phyloP scores from a whole-genome alignment of 768 basidiomycete genomes.

The Pulveroboletus sp. region DNA sequence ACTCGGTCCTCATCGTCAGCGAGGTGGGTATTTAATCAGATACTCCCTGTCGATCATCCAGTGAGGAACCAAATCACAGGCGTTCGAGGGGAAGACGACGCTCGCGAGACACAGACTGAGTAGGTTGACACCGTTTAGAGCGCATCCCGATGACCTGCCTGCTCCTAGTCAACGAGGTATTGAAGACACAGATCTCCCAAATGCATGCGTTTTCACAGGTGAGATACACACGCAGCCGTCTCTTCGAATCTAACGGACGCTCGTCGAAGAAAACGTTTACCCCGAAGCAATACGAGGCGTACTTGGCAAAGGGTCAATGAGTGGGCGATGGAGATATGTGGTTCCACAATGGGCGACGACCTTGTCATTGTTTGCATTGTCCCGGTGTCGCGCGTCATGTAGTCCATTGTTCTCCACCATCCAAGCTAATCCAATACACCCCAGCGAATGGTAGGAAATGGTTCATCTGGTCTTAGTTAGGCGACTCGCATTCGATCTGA shows the following conservation, averaged over 20 bases:
- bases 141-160: slow-evolving; percentile 1
- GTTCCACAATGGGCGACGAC: neutral
- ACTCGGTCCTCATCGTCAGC: slow-evolving; percentile 71
- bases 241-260: neutral
- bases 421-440: too few species aligned
- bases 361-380: neutral
- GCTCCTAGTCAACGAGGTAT: slow-evolving; percentile 62
- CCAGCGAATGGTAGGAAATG: too few species aligned
- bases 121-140: slow-evolving; percentile 30
- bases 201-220: slow-evolving; percentile 93
- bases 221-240: slow-evolving; percentile 4
- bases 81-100: slow-evolving; percentile 77
- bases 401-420: too few species aligned
- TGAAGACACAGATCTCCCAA: slow-evolving; percentile 70
- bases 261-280: slow-evolving; percentile 66
- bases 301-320: slow-evolving; percentile 34
- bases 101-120: slow-evolving; percentile 70
- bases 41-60: neutral
- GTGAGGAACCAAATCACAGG: slow-evolving; percentile 33
- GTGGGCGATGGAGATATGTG: neutral
- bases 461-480: too few species aligned
- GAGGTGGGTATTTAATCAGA: slow-evolving; percentile 41
- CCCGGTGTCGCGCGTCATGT: too few species aligned
- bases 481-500: too few species aligned
- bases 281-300: slow-evolving; percentile 56